Conservation (phyloP, 371 early-diverging fungal species). For the Mucor indicus region DNA sequence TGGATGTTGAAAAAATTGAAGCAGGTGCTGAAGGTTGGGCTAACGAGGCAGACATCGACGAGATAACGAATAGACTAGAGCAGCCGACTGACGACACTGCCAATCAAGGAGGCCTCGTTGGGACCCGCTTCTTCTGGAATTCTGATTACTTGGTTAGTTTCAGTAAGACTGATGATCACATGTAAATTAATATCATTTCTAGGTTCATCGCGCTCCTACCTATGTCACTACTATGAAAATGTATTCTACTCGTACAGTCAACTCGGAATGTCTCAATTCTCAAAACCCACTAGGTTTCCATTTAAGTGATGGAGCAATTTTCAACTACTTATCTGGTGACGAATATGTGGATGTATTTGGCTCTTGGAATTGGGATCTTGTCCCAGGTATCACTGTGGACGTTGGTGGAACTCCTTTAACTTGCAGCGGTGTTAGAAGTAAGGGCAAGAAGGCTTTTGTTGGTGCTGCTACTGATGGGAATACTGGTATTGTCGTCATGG, state of each 20-base stretch:
- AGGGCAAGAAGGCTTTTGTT: conserved; percentile 16
- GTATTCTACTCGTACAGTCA: conserved; percentile 31
- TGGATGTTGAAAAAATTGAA: conserved; percentile 13
- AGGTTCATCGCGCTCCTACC: conserved; percentile 26
- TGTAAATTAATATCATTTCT: not conserved
- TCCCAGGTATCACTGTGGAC: conserved; percentile 31
- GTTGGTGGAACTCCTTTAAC: conserved; percentile 13
- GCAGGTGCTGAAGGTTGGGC: conserved; percentile 18
- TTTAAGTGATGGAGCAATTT: conserved; percentile 29
- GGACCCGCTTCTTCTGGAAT: conserved; percentile 29
- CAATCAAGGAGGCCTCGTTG: conserved; percentile 32
- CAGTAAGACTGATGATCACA: not conserved
- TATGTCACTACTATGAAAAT: conserved; percentile 34
- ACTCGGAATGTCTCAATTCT: conserved; percentile 30
- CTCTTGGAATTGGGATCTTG: conserved; percentile 28
- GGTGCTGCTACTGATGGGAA: conserved; percentile 25
- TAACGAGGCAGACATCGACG: not conserved
- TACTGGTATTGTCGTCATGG: conserved; percentile 26
- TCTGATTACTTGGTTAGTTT: conserved; percentile 31
- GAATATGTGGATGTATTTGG: conserved; percentile 31
- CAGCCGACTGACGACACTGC: conserved; percentile 7
- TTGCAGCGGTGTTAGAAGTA: conserved; percentile 6
- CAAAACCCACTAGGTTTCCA: conserved; percentile 29
- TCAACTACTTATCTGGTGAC: conserved; percentile 27
- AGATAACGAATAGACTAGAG: conserved; percentile 12